These are phyloP conservation scores for Pezicula rhizophila DNA, from an alignment of 2,329 filamentous ascomycete species.

Conservation along the genomic window DNA sequence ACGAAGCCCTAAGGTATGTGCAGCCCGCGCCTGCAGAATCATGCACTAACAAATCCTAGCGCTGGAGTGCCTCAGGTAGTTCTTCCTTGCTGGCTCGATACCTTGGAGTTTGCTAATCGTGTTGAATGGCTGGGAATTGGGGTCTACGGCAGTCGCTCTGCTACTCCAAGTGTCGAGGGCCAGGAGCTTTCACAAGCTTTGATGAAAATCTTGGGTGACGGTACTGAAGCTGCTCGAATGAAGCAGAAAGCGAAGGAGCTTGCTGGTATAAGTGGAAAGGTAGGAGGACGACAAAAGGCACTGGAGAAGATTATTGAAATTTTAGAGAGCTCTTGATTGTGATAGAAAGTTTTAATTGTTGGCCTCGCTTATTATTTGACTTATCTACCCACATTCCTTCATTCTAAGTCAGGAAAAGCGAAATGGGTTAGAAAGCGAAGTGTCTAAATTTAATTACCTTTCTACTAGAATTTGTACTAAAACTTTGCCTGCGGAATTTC, in stretches of 20 bases:
- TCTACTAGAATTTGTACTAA: neutral
- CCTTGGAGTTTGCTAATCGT: slow-evolving; percentile 37
- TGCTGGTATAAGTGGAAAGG: slow-evolving; percentile 5
- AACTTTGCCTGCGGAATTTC: too few species aligned
- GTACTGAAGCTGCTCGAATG: slow-evolving; percentile 9
- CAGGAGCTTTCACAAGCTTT: slow-evolving; percentile 13
- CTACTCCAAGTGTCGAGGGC: slow-evolving; percentile 11
- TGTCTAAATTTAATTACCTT: too few species aligned
- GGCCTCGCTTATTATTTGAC: too few species aligned
- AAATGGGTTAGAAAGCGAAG: too few species aligned
- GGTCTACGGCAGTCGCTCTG: slow-evolving; percentile 12
- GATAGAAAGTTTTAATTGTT: slow-evolving; percentile 4
- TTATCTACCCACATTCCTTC: too few species aligned
- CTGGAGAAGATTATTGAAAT: slow-evolving; percentile 17
- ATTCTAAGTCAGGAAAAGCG: too few species aligned
- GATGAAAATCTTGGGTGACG: slow-evolving; percentile 11
- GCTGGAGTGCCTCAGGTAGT: slow-evolving; percentile 39
- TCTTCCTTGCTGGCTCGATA: slow-evolving; percentile 40
- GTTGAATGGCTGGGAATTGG: slow-evolving; percentile 38
- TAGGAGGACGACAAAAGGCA: slow-evolving; percentile 13
- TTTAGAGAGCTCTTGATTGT: slow-evolving; percentile 8
- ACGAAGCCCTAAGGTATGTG: slow-evolving; percentile 37
- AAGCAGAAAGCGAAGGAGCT: slow-evolving; percentile 13
- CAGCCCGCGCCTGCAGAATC: slow-evolving; percentile 4
- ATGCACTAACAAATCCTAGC: slow-evolving; percentile 19